These are phyloP conservation scores for Lipomyces anomalus DNA, from an alignment of 805 yeast genomes.

Conservation along the genomic window DNA sequence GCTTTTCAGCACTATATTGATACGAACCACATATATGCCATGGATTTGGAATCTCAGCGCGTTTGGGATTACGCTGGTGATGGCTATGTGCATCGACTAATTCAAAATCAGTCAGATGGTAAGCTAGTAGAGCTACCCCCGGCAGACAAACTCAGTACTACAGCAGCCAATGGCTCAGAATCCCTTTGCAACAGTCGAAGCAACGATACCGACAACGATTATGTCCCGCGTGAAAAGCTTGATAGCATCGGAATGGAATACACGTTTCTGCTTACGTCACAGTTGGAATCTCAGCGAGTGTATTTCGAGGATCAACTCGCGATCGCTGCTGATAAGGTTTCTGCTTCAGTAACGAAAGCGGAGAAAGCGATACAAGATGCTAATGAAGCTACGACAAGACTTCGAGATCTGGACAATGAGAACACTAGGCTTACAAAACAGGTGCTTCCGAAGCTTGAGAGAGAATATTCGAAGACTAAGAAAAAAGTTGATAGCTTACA, in stretches of 20 bases:
- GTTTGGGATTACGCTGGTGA: conserved; percentile 96
- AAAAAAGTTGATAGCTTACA: conserved; percentile 23
- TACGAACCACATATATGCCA: conserved; percentile 83
- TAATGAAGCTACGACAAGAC: conserved; percentile 17
- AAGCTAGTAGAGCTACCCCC: conserved; percentile 71
- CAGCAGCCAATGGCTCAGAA: conserved; percentile 6
- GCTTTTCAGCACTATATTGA: conserved; percentile 73
- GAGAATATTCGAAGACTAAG: conserved; percentile 13
- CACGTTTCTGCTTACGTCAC: conserved; percentile 69
- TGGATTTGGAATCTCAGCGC: conserved; percentile 77
- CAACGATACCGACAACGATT: conserved; percentile 5
- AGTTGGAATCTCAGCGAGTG: conserved; percentile 79
- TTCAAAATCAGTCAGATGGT: conserved; percentile 83
- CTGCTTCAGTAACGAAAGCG: conserved; percentile 26
- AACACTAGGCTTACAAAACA: conserved; percentile 5
- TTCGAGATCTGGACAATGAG: conserved; percentile 4
- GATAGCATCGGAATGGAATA: conserved; percentile 70
- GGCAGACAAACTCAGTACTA: conserved; percentile 20
- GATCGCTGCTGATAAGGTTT: conserved; percentile 31
- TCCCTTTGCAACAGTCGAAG: too few species aligned
- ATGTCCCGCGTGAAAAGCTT: conserved; percentile 36
- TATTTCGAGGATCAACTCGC: conserved; percentile 58
- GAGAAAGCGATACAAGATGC: conserved; percentile 20
- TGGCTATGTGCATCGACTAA: conserved; percentile 76
- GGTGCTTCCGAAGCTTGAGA: conserved; percentile 10